Evolutionary conservation across 2,329 filamentous ascomycete genomes (phyloP).

Genomic region (Aspergillus japonicus): DNA sequence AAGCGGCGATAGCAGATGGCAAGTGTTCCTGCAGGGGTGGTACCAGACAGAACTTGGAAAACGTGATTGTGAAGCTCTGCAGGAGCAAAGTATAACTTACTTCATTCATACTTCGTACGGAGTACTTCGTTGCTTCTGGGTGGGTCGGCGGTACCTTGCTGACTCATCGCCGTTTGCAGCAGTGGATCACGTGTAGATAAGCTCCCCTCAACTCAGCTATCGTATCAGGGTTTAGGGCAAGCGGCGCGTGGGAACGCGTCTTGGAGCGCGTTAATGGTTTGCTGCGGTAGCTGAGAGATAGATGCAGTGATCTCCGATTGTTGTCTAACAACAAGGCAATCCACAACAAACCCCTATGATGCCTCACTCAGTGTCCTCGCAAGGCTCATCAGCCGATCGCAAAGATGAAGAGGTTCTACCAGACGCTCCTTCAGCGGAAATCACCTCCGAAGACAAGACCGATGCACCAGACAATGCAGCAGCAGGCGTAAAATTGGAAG

Average conservation of each 20-base stretch:
- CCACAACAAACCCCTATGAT: conserved; percentile 22
- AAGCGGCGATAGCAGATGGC: not conserved
- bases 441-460: conserved; percentile 2
- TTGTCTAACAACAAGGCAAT: not conserved
- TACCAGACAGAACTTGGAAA: not conserved
- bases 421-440: conserved; percentile 36
- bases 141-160: conserved; percentile 2
- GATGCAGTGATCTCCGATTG: not conserved
- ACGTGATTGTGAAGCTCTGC: not conserved
- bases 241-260: conserved; percentile 25
- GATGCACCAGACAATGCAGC: conserved; percentile 19
- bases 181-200: not conserved
- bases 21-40: conserved; percentile 6
- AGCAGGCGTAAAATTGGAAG: conserved; percentile 51
- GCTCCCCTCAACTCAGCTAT: conserved; percentile 3
- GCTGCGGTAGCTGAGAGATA: not conserved
- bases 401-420: conserved; percentile 43
- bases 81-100: not conserved
- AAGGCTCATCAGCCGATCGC: conserved; percentile 41
- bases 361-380: conserved; percentile 39
- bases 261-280: conserved; percentile 21
- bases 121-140: not conserved
- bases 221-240: conserved; percentile 23
- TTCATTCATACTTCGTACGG: not conserved
- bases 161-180: conserved; percentile 1